These are phyloP conservation scores for Trichoderma orchidacearum DNA, from an alignment of 495 filamentous ascomycete species.

Conservation along the genomic window DNA sequence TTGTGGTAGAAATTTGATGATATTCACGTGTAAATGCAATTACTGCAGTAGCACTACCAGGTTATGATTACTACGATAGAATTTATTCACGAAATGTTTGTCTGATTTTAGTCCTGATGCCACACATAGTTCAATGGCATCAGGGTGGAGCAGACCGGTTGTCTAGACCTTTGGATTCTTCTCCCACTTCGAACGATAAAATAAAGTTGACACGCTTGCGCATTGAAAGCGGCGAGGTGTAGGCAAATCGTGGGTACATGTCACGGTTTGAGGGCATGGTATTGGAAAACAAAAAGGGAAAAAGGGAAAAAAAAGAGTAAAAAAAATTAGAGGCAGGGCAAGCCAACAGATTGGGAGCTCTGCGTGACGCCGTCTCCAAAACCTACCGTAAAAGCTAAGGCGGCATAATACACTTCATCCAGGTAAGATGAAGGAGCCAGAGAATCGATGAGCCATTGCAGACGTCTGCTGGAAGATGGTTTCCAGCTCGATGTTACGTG, in stretches of 20 bases:
- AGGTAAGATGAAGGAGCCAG: not conserved
- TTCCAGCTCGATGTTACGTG: not conserved
- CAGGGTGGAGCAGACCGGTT: slow-evolving; percentile 50
- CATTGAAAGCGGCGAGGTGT: slow-evolving; percentile 36
- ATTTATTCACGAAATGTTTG: slow-evolving; percentile 34
- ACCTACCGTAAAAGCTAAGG: not conserved
- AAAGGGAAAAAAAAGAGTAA: not conserved
- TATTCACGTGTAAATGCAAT: not conserved
- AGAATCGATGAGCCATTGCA: not conserved
- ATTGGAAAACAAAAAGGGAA: not conserved
- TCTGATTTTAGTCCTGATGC: slow-evolving; percentile 45
- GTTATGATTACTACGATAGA: not conserved
- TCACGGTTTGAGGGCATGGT: slow-evolving; percentile 1
- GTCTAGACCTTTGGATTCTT: slow-evolving; percentile 44
- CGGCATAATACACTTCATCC: not conserved
- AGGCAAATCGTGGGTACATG: slow-evolving; percentile 40
- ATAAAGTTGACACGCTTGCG: slow-evolving; percentile 37
- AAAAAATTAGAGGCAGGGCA: not conserved
- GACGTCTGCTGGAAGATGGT: not conserved
- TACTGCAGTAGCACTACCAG: not conserved
- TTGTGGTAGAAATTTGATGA: not conserved
- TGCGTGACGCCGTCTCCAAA: not conserved
- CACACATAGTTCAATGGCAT: slow-evolving; percentile 32
- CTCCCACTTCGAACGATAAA: slow-evolving; percentile 46
- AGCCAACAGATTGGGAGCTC: too few relatives aligned